Evolutionary conservation across 495 filamentous ascomycete genomes (phyloP).

Genomic region (Clavariopsis aquatica): DNA sequence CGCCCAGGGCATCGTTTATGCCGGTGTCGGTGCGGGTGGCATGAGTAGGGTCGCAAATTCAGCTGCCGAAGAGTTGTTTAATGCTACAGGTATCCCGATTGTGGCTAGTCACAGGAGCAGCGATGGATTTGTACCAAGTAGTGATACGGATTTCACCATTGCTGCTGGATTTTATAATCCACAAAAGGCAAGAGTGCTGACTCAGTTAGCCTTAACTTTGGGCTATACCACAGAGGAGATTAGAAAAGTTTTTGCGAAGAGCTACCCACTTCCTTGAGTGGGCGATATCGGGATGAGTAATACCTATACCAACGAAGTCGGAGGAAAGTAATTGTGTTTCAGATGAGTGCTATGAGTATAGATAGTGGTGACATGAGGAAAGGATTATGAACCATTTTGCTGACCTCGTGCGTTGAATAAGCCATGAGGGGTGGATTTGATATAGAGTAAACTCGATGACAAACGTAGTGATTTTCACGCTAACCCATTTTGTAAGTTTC

Average conservation of each 20-base stretch:
- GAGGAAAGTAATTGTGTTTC: too few relatives aligned
- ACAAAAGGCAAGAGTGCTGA: constrained; percentile 44
- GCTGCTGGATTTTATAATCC: constrained; percentile 44
- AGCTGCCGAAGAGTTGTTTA: constrained; percentile 19
- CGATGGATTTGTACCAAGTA: constrained; percentile 40
- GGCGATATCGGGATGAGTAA: background rate
- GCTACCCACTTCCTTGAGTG: constrained; percentile 27
- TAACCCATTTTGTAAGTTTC: background rate
- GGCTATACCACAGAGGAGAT: constrained; percentile 36
- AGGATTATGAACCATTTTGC: too few relatives aligned
- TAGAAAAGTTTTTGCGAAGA: constrained; percentile 26
- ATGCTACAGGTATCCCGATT: constrained; percentile 35
- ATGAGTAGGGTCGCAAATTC: background rate
- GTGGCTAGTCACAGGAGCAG: constrained; percentile 40
- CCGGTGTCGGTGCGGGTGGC: constrained; percentile 40
- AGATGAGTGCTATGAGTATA: too few relatives aligned
- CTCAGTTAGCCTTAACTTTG: constrained; percentile 42
- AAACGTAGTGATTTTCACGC: background rate
- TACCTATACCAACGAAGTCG: background rate
- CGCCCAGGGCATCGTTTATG: constrained; percentile 51
- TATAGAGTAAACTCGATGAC: too few relatives aligned
- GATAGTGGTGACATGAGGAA: too few relatives aligned
- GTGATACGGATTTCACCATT: constrained; percentile 28
- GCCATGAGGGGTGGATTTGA: too few relatives aligned
- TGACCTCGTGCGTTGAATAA: too few relatives aligned